Base-by-base conservation (phyloP, 2,329 filamentous ascomycete genomes). In the Trichoderma simmonsii region DNA sequence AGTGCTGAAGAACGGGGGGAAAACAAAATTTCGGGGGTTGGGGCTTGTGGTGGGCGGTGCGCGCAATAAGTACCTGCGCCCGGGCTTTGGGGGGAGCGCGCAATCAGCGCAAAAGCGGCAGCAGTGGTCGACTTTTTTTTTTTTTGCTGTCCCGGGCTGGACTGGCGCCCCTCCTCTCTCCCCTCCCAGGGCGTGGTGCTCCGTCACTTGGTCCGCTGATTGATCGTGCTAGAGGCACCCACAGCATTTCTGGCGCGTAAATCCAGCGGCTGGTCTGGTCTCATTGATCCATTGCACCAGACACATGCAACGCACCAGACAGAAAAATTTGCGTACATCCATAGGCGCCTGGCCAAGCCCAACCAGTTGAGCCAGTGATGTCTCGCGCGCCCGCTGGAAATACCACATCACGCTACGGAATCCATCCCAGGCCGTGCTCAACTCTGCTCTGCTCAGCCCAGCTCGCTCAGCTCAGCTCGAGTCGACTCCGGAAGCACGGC, bases 61-160 rank as follows among this genome's bases (percentile, higher is more conserved):
- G 76, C 78, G 75, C 74, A 79, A 79, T 81, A 81, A 80, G 80
- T 81, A 81, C 77, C 76, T 78, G 75, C 65, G 71, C 72, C 72
- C 74, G 74, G 72, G 61, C 68, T 70, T 73, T 73, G 73, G 62
- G 71, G 71, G 28, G 62, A 60, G 75, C 61, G 78, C 77, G 75
- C 79, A 81, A 81, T 81, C 80, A 81, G 77, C 75, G 65, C 72
- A 75, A 76, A 75, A 65, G 74, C 73, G 76, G 73, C 76, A 73
- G 75, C 73, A 75, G 73, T 21, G 36, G 66, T 51, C 66, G 57
- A 32, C n/a, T 61, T 69, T 69, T 69, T 61, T 69, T 69, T 24
- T 61, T 48, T 18, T 48, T 64, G 66, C 39, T 18, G 39, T 36
- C 34, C 34, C 39, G 39, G 39, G 39, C 39, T 43, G 62, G 43